Percentiles rank a stretch among this genome's conserved stretches.
phyloP scores from a whole-genome alignment of 768 basidiomycete genomes.

The Xanthoconium stramineum region DNA sequence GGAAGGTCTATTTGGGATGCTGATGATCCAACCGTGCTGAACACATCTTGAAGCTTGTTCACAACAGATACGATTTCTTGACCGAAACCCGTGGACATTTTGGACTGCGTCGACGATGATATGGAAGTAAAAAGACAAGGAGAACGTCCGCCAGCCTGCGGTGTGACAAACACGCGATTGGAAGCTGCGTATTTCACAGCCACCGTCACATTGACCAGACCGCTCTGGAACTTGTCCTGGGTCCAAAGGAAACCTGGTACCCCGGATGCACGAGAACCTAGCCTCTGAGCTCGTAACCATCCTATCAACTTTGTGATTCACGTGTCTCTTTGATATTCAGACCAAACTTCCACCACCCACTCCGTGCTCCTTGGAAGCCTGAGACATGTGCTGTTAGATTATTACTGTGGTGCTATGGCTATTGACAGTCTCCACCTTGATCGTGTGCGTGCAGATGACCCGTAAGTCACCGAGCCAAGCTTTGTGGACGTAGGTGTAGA shows the following conservation, averaged over 20 bases:
- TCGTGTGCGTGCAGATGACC: background rate
- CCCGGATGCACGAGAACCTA: background rate
- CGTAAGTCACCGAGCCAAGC: background rate
- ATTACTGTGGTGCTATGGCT: background rate
- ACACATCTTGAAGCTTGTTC: slow-evolving; percentile 92
- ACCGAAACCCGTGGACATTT: slow-evolving; percentile 63
- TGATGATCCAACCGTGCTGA: slow-evolving; percentile 76
- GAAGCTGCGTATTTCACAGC: slow-evolving; percentile 23
- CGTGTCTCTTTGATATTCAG: background rate
- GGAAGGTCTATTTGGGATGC: slow-evolving; percentile 83
- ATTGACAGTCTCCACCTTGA: background rate
- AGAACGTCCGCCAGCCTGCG: background rate
- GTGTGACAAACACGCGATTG: slow-evolving; percentile 22
- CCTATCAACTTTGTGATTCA: background rate
- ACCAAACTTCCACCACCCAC: background rate
- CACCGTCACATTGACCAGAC: slow-evolving; percentile 11
- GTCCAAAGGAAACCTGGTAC: background rate
- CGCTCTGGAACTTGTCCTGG: background rate
- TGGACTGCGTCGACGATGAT: slow-evolving; percentile 13
- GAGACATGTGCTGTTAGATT: background rate
- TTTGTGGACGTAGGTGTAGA: background rate
- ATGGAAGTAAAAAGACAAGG: slow-evolving; percentile 19
- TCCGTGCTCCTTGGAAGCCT: background rate
- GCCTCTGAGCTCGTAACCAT: background rate
- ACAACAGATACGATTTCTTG: slow-evolving; percentile 76